Percentiles rank a stretch among this genome's conserved stretches.
These are phyloP conservation scores for Inga oerstediana DNA, from an alignment of 306 rosid species.

Conservation along the genomic window DNA sequence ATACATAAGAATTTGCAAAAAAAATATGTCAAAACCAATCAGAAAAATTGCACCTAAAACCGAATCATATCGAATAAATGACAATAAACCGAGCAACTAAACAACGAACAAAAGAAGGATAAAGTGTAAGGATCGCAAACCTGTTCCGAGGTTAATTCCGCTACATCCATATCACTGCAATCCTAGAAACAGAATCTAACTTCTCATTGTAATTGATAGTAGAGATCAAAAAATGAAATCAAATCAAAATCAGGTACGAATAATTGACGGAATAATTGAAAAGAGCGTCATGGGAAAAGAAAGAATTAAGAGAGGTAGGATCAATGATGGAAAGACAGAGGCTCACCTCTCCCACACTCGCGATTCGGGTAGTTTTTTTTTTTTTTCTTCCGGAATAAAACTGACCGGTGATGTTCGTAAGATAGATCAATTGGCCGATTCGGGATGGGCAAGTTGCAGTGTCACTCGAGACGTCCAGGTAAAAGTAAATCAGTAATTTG, in stretches of 20 bases:
- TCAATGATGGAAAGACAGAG: neutral
- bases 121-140: conserved; percentile 45
- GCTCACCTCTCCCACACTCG: conserved; percentile 2
- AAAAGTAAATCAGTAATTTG: neutral
- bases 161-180: conserved; percentile 62
- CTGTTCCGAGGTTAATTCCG: conserved; percentile 85
- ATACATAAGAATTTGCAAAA: neutral
- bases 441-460: neutral
- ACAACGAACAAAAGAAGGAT: neutral
- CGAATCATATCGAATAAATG: conserved; percentile 35
- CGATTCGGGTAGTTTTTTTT: conserved; percentile 26
- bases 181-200: conserved; percentile 33
- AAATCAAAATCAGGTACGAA: conserved; percentile 22
- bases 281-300: neutral
- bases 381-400: neutral
- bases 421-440: conserved; percentile 20
- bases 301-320: neutral
- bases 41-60: conserved; percentile 14
- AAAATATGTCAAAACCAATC: neutral
- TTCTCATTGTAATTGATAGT: conserved; percentile 16
- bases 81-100: neutral
- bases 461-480: neutral
- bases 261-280: neutral
- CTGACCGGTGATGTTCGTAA: neutral
- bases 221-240: neutral